Evolutionary conservation across 1,284 basidiomycete species (phyloP).

Genomic region (Laetiporus sulphureus): DNA sequence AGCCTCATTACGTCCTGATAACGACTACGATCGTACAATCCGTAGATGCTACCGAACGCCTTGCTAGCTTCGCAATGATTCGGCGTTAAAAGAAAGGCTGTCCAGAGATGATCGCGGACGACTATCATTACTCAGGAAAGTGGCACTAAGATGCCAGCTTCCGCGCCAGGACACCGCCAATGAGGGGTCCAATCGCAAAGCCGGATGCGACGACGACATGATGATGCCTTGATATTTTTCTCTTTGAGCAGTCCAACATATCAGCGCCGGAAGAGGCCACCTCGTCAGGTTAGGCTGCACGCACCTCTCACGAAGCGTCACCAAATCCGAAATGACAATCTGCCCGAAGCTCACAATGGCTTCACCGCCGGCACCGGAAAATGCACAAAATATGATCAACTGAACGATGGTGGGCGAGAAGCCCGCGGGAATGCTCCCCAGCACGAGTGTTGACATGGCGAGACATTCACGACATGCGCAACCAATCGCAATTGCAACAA

Average conservation of each 20-base stretch:
- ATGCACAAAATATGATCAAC: constrained; percentile 66
- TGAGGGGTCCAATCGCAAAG: constrained; percentile 48
- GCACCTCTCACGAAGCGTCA: constrained; percentile 52
- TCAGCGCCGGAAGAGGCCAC: background rate
- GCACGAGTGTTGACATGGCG: constrained; percentile 54
- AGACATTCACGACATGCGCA: too few relatives aligned
- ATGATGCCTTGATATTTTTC: constrained; percentile 65
- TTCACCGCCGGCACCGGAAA: constrained; percentile 65
- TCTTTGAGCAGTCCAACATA: constrained; percentile 31
- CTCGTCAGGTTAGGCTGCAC: constrained; percentile 8
- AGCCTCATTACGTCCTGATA: too few relatives aligned
- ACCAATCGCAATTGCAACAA: too few relatives aligned
- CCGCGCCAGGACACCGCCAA: constrained; percentile 52
- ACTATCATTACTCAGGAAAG: constrained; percentile 3
- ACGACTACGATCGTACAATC: too few relatives aligned
- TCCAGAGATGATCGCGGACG: too few relatives aligned
- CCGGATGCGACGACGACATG: constrained; percentile 41
- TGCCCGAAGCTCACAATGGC: constrained; percentile 61
- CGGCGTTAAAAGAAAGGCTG: too few relatives aligned
- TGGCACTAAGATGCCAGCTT: constrained; percentile 52
- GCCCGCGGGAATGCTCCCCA: constrained; percentile 54
- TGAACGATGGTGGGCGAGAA: constrained; percentile 60
- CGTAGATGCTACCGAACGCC: too few relatives aligned
- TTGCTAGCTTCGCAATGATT: too few relatives aligned
- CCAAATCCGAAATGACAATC: constrained; percentile 60